phyloP scores from a whole-genome alignment of 495 filamentous ascomycete species.

The Bacidia gigantensis region DNA sequence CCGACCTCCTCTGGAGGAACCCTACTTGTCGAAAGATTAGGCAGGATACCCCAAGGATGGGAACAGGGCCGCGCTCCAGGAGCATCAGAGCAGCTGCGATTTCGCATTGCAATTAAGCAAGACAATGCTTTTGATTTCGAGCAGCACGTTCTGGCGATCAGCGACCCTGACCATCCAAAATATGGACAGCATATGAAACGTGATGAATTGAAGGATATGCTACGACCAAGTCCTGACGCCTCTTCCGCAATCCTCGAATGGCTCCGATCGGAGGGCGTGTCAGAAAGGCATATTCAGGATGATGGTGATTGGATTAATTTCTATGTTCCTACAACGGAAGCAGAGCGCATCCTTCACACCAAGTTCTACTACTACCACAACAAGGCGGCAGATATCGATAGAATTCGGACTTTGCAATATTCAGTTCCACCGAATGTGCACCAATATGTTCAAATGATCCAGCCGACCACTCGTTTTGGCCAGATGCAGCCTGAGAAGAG shows the following conservation, averaged over 20 bases:
- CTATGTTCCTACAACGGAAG: slow-evolving; percentile 34
- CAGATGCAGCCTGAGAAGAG: slow-evolving; percentile 19
- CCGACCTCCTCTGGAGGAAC: background rate
- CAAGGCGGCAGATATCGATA: slow-evolving; percentile 20
- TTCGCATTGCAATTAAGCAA: slow-evolving; percentile 42
- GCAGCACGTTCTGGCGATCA: slow-evolving; percentile 45
- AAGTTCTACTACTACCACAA: slow-evolving; percentile 40
- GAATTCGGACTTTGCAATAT: slow-evolving; percentile 43
- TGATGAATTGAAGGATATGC: slow-evolving; percentile 36
- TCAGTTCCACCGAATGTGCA: slow-evolving; percentile 40
- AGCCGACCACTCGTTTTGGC: slow-evolving; percentile 44
- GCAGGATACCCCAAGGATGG: slow-evolving; percentile 15
- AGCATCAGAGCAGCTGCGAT: slow-evolving; percentile 28
- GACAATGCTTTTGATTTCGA: slow-evolving; percentile 42
- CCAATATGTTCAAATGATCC: slow-evolving; percentile 35
- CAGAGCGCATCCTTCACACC: slow-evolving; percentile 39
- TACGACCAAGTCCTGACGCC: slow-evolving; percentile 34
- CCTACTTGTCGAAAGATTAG: slow-evolving; percentile 10
- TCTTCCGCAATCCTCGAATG: slow-evolving; percentile 32
- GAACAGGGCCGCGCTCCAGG: slow-evolving; percentile 22
- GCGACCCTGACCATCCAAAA: slow-evolving; percentile 42
- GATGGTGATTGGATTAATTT: slow-evolving; percentile 46
- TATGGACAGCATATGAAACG: slow-evolving; percentile 54
- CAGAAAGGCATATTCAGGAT: slow-evolving; percentile 27
- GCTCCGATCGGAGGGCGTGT: slow-evolving; percentile 35